A percentile compares a stretch with the other conserved stretches of the same genome.
phyloP scores from a whole-genome alignment of 106 monocot species.

The Dendrobium officinale region DNA sequence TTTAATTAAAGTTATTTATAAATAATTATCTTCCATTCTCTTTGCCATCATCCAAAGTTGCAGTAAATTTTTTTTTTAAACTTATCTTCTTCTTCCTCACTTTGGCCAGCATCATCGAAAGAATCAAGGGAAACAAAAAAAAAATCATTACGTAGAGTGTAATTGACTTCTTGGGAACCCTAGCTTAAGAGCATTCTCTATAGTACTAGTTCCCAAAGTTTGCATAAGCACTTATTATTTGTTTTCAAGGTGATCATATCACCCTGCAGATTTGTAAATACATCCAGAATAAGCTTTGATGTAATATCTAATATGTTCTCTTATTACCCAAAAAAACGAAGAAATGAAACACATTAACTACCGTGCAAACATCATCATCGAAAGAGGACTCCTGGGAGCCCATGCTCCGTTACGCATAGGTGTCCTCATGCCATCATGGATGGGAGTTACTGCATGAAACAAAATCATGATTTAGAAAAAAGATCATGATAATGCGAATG shows the following conservation, averaged over 20 bases:
- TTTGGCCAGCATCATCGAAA: neutral
- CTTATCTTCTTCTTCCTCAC: neutral
- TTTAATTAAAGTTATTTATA: too few species aligned
- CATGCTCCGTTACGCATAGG: slow-evolving; percentile 91
- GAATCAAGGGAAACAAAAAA: neutral
- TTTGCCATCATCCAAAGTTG: too few species aligned
- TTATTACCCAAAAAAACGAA: neutral
- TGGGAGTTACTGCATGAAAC: slow-evolving; percentile 76
- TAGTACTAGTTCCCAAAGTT: neutral
- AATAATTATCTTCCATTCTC: too few species aligned
- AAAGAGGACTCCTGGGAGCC: slow-evolving; percentile 94
- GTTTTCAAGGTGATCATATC: neutral
- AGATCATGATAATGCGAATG: neutral
- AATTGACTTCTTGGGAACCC: neutral
- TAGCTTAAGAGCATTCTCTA: neutral
- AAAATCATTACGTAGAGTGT: neutral
- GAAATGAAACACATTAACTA: too few species aligned
- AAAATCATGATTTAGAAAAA: slow-evolving; percentile 2
- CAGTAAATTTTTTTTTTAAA: neutral
- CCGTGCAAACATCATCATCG: neutral
- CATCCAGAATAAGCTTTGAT: too few species aligned
- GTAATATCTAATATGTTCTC: neutral
- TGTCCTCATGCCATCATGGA: slow-evolving; percentile 98
- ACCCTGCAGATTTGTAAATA: neutral
- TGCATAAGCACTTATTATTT: neutral